Percentiles rank a stretch among this genome's conserved stretches.
phyloP scores from a whole-genome alignment of 2,329 filamentous ascomycete genomes.

The Fusarium gaditjirri region DNA sequence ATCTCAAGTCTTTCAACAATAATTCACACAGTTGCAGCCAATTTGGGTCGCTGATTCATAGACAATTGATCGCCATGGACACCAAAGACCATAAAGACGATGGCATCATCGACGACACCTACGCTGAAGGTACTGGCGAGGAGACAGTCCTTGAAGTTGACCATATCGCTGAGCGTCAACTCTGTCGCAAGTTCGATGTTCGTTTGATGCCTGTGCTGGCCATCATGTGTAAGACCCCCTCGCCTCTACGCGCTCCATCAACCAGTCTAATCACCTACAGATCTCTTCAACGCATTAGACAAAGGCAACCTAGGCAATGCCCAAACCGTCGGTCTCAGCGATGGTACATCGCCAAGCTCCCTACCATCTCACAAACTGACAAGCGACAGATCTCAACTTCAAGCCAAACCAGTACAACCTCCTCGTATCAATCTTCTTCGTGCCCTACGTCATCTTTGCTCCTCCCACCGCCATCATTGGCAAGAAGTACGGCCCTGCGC shows the following conservation, averaged over 20 bases:
- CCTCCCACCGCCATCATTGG: conserved; percentile 7
- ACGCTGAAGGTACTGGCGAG: background rate
- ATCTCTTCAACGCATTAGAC: conserved; percentile 8
- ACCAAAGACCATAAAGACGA: conserved; percentile 8
- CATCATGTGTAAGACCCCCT: conserved; percentile 2
- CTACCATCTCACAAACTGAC: background rate
- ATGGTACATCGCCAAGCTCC: background rate
- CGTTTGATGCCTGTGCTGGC: conserved; percentile 8
- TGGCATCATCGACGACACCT: conserved; percentile 1
- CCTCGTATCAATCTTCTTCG: conserved; percentile 17
- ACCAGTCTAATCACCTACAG: background rate
- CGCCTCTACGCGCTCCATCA: rapidly evolving
- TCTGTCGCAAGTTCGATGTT: conserved; percentile 13
- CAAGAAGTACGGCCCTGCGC: conserved; percentile 1
- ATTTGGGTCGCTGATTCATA: background rate
- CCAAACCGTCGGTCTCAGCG: conserved; percentile 7
- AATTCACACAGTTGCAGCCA: background rate
- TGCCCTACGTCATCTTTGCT: conserved; percentile 15
- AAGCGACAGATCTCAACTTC: conserved; percentile 2
- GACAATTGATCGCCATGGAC: background rate
- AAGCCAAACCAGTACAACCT: conserved; percentile 16
- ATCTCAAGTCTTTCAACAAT: background rate
- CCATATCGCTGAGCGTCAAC: conserved; percentile 10
- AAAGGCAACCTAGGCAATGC: conserved; percentile 23
- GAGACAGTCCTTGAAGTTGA: background rate